Conservation (phyloP, 495 filamentous ascomycete genomes). For the Penicillium nucicola region DNA sequence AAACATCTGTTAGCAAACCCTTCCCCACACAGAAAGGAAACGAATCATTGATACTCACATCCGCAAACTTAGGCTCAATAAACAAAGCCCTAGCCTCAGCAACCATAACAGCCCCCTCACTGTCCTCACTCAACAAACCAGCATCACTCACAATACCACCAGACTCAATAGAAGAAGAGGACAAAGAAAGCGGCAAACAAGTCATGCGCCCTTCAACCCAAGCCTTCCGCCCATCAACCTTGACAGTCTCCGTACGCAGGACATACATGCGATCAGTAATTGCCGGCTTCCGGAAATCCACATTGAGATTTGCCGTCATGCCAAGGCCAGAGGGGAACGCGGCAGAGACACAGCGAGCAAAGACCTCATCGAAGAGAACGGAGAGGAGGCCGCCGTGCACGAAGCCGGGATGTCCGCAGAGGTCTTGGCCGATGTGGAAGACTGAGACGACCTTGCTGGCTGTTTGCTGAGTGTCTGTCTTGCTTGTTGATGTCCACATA, state of each 20-base stretch:
- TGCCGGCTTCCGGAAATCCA: conserved; percentile 61
- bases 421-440: conserved; percentile 35
- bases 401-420: conserved; percentile 40
- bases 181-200: conserved; percentile 22
- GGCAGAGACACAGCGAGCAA: conserved; percentile 38
- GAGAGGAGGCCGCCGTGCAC: conserved; percentile 40
- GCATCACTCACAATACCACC: conserved; percentile 7
- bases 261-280: conserved; percentile 63
- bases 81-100: conserved; percentile 81
- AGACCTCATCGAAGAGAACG: conserved; percentile 41
- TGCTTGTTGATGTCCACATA: conserved; percentile 49
- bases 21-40: not conserved
- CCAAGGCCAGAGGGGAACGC: conserved; percentile 44
- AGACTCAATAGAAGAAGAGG: not conserved
- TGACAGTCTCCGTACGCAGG: conserved; percentile 47
- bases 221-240: conserved; percentile 40
- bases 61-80: conserved; percentile 79
- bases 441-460: conserved; percentile 27
- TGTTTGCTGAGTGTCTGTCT: conserved; percentile 28
- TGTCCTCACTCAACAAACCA: conserved; percentile 29
- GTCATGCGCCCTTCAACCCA: conserved; percentile 39
- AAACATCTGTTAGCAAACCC: conserved; percentile 12
- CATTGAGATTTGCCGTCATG: conserved; percentile 61
- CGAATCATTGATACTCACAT: conserved; percentile 41
- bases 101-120: conserved; percentile 57